These are phyloP conservation scores for Russula virescens DNA, from an alignment of 768 basidiomycete genomes.

Conservation along the genomic window DNA sequence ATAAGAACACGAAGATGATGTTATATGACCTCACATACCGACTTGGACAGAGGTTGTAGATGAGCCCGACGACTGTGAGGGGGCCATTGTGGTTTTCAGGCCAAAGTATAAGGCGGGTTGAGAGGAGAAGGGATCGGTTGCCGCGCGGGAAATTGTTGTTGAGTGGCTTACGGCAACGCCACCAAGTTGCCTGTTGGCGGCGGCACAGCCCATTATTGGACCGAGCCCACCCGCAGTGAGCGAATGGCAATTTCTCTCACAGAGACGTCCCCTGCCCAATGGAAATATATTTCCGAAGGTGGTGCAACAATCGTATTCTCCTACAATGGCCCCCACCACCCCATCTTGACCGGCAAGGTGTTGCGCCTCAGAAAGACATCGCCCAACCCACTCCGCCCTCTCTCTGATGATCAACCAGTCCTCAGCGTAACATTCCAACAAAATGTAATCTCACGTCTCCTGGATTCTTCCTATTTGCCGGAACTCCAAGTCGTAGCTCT, in stretches of 20 bases:
- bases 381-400: constrained; percentile 9
- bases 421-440: constrained; percentile 53
- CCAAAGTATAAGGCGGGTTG: constrained; percentile 18
- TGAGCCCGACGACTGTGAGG: constrained; percentile 54
- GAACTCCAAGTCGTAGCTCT: constrained; percentile 44
- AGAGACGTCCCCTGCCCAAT: constrained; percentile 42
- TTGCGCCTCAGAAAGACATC: constrained; percentile 69
- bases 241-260: constrained; percentile 16
- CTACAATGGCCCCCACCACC: constrained; percentile 53
- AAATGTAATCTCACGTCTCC: constrained; percentile 55
- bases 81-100: constrained; percentile 50
- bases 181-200: neutral
- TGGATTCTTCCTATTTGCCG: constrained; percentile 58
- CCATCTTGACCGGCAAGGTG: constrained; percentile 55
- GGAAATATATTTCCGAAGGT: constrained; percentile 91
- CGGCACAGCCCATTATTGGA: constrained; percentile 11
- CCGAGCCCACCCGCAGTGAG: neutral
- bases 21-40: constrained; percentile 49
- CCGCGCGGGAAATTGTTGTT: constrained; percentile 20
- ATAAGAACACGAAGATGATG: constrained; percentile 22
- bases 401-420: constrained; percentile 33
- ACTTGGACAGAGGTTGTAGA: constrained; percentile 90
- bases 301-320: constrained; percentile 87
- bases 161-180: constrained; percentile 6
- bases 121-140: constrained; percentile 11